A percentile compares a stretch with the other conserved stretches of the same genome.
Conservation (phyloP, 768 basidiomycete genomes). For the Calvatia gigantea region DNA sequence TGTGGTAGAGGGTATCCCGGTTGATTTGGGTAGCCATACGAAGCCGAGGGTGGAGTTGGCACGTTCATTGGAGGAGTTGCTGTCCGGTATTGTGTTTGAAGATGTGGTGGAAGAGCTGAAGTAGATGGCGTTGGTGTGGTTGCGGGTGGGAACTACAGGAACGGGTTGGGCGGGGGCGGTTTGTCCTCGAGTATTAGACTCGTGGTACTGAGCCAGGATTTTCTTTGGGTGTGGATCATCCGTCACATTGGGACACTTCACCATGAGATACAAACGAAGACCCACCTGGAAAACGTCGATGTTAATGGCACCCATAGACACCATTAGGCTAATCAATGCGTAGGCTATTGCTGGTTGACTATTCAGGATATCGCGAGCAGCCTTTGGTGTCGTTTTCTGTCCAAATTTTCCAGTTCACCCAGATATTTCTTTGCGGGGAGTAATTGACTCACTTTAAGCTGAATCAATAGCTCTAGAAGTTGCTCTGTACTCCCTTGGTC, state of each 20-base stretch:
- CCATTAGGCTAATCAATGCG: slow-evolving; percentile 74
- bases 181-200: slow-evolving; percentile 19
- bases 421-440: not conserved
- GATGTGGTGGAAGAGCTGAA: slow-evolving; percentile 46
- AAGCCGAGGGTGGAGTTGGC: slow-evolving; percentile 23
- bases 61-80: slow-evolving; percentile 25
- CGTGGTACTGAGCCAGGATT: slow-evolving; percentile 56
- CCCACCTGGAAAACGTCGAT: slow-evolving; percentile 73
- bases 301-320: slow-evolving; percentile 70
- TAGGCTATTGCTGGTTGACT: slow-evolving; percentile 75
- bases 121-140: slow-evolving; percentile 24
- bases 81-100: slow-evolving; percentile 35
- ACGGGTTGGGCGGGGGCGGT: too few relatives aligned
- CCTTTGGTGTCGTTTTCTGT: slow-evolving; percentile 73
- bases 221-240: slow-evolving; percentile 33
- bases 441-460: slow-evolving; percentile 52
- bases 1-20: slow-evolving; percentile 9
- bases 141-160: slow-evolving; percentile 23
- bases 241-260: not conserved
- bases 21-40: slow-evolving; percentile 20
- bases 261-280: not conserved
- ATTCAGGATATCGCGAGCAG: slow-evolving; percentile 66
- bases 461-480: slow-evolving; percentile 70
- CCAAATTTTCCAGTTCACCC: not conserved
- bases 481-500: slow-evolving; percentile 44